Base-by-base conservation (phyloP, 2,329 filamentous ascomycete species). In the Decorospora gaudefroyi region DNA sequence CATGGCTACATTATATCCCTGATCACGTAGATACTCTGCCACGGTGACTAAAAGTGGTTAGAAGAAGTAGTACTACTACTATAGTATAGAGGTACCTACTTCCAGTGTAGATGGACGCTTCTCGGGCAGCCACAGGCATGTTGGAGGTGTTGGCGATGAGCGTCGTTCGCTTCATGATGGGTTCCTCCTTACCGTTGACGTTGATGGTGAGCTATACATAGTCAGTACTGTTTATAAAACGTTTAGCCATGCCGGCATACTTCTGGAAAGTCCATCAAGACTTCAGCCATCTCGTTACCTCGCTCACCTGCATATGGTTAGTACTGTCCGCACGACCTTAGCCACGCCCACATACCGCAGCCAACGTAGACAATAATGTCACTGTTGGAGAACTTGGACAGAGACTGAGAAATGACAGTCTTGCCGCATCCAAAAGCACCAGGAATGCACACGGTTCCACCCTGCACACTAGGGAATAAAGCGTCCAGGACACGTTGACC, bases 341-440 rank as follows among this genome's bases (percentile, higher is more conserved):
- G n/a, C n/a, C n/a, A 23, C n/a, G 6, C 15, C 9, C 11, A 25
- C 6, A 9, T 25, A 28, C 29, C 22, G 61, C 76, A 77, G 48
- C 93, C 93, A 49, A 99, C 93, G 71, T 99, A 99, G 62, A 99
- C 88, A 61, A 99, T 99, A 67, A 97, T 89, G 72, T 99, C 93
- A 72, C 88, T 93, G 84, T 99, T 99, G 68, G 93, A 99, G 79
- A 99, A 99, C 77, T 99, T 99, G 74, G 93, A 99, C 54, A 99
- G 87, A 49, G 90, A 95, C 77, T 99, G 93, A 67, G 86, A 91
- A 75, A 99, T 99, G 77, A 99, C 93, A 65, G 93, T 99, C 85
- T 99, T 99, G 69, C 93, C 93, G 68, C 93, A 99, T 57, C 93
- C 93, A 71, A 99, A 99, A 74, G 93, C 93, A 70, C 93, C 93